A percentile compares a stretch with the other conserved stretches of the same genome.
These are phyloP conservation scores for Auxenochlorella protothecoides DNA, from an alignment of 139 green algal species.

Conservation along the genomic window DNA sequence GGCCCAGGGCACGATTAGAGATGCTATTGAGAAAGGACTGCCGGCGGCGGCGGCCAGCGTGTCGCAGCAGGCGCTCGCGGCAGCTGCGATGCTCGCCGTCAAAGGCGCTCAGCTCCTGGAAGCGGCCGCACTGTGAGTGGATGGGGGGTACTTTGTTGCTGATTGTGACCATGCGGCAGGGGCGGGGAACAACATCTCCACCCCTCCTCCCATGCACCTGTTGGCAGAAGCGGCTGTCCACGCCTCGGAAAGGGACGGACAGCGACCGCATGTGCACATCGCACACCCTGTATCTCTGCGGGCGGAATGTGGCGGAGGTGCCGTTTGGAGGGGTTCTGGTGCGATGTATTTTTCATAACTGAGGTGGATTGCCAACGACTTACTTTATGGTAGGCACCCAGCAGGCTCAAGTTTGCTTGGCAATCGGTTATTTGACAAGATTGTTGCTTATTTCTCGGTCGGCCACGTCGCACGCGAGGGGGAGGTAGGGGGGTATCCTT, in stretches of 20 bases:
- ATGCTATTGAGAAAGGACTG: no score
- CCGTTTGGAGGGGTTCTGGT: not conserved
- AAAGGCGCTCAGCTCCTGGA: conserved; percentile 28
- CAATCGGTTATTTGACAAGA: not conserved
- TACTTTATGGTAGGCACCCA: not conserved
- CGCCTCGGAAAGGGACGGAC: not conserved
- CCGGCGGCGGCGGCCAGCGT: conserved; percentile 8
- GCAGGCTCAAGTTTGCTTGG: not conserved
- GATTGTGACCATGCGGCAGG: not conserved
- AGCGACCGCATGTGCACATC: not conserved
- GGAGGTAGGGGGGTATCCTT: no score
- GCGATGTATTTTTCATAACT: not conserved
- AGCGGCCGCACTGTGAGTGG: conserved; percentile 28
- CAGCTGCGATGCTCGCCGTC: conserved; percentile 9
- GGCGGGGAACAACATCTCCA: not conserved
- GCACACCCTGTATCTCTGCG: conserved; percentile 11
- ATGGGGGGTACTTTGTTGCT: not conserved
- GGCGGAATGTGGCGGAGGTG: not conserved
- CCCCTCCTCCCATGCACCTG: not conserved
- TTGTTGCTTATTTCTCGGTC: not conserved
- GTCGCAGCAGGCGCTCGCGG: conserved; percentile 6
- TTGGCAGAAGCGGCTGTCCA: conserved; percentile 12
- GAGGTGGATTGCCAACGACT: not conserved
- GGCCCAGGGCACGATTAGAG: no score
- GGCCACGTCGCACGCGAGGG: no score